Conservation (phyloP, 129 eudicot species). For the Heracleum sosnowskyi region DNA sequence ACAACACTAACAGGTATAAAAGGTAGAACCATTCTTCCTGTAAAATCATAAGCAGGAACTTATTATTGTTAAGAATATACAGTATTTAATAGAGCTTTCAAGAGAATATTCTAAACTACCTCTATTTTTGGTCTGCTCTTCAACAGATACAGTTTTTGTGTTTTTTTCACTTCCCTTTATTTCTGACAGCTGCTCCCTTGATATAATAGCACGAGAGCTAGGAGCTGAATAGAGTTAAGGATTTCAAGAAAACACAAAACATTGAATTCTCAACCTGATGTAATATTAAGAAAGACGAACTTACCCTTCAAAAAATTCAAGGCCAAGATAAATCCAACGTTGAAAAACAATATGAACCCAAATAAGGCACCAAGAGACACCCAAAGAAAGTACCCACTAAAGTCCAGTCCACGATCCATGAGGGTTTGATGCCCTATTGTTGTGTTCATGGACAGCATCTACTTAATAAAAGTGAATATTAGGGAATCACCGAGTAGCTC, state of each 20-base stretch:
- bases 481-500: background rate
- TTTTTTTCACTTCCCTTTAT: slow-evolving; percentile 27
- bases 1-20: slow-evolving; percentile 51
- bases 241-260: background rate
- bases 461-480: background rate
- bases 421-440: slow-evolving; percentile 32
- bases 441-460: slow-evolving; percentile 25
- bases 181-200: slow-evolving; percentile 46
- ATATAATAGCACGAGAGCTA: slow-evolving; percentile 57
- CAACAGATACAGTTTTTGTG: slow-evolving; percentile 5
- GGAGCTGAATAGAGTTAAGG: slow-evolving; percentile 35
- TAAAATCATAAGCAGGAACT: slow-evolving; percentile 17
- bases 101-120: slow-evolving; percentile 25
- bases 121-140: slow-evolving; percentile 14
- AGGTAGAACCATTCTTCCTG: slow-evolving; percentile 67
- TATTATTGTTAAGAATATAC: background rate
- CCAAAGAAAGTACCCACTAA: slow-evolving; percentile 29
- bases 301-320: slow-evolving; percentile 34
- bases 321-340: slow-evolving; percentile 36
- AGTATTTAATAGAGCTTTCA: no score
- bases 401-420: slow-evolving; percentile 33
- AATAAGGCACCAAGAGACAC: slow-evolving; percentile 33
- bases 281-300: background rate
- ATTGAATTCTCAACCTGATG: slow-evolving; percentile 1
- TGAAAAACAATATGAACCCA: slow-evolving; percentile 25